These are phyloP conservation scores for Jatropha podagrica DNA, from an alignment of 441 rosid genomes.

Conservation along the genomic window DNA sequence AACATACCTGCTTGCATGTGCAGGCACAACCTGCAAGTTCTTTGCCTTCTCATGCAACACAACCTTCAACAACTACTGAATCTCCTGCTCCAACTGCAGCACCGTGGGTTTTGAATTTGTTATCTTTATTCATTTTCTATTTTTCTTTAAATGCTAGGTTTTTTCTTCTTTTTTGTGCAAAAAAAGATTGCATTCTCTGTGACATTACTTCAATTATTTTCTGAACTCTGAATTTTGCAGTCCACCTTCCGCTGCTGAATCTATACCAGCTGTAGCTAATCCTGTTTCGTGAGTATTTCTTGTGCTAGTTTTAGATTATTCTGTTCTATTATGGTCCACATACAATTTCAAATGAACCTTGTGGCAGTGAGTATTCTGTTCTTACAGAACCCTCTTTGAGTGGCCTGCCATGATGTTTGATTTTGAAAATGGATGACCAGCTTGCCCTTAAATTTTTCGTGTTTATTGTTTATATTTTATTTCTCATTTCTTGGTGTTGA, in stretches of 20 bases:
- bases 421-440: too few relatives aligned
- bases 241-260: not conserved
- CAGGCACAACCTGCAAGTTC: conserved; percentile 25
- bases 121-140: not conserved
- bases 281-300: not conserved
- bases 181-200: not conserved
- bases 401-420: too few relatives aligned
- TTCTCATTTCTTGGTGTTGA: conserved; percentile 16
- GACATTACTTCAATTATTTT: not conserved
- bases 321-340: too few relatives aligned
- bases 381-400: too few relatives aligned
- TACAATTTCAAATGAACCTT: too few relatives aligned
- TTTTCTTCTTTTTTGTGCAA: not conserved
- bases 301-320: not conserved
- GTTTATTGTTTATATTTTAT: not conserved
- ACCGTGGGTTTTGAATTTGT: conserved; percentile 30
- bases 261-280: not conserved
- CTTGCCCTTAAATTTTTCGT: not conserved
- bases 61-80: conserved; percentile 37
- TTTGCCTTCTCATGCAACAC: conserved; percentile 28
- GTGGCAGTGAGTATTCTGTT: too few relatives aligned
- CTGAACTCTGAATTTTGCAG: not conserved
- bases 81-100: conserved; percentile 33
- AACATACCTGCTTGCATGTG: conserved; percentile 12
- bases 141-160: not conserved